Base-by-base conservation (phyloP, 805 yeast genomes). In the Ogataea allantospora region DNA sequence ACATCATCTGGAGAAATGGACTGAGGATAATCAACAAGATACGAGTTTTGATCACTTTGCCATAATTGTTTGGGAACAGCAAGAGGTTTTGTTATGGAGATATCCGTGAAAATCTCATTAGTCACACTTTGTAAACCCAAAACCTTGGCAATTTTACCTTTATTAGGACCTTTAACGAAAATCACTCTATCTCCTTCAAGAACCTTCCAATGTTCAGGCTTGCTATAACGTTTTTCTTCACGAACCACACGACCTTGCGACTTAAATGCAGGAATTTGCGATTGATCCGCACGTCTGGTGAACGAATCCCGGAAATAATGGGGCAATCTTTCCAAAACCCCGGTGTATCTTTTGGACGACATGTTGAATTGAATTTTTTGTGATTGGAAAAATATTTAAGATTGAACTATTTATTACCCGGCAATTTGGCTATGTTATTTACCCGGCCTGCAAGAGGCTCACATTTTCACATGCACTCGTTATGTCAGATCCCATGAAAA, bases 171-270 rank as follows among this genome's bases (percentile, higher is more conserved):
- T 35, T 71, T 72, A 18, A 77, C 67, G 17, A 88, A 70, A 55
- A 87, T 74, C 2, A 85, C 95, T 44, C 82, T 68, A 62, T 87
- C 96, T 14, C 95, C 95, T 15, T 77, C 78, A 30, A 80, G 67
- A 47, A 77, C 78, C 31, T 77, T 80, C 68, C 83, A 73, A 30
- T 82, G 72, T 43, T 68, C 67, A 22, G 75, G 66, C 11, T 67
- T 65, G 49, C 71, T 71, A 43, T 45, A 57, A 37, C 55, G 46
- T 28, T 61, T 57, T 10, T 57, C 54, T 28, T 57, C 58, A 3
- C 61, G 60, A 23, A 38, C 20, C 15, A 12, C 66, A 64, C 17
- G 51, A 51, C 18, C 46, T 40, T 9, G 42, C 50, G 32, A 51
- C 52, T 6, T 57, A 47, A 58, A 47, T 2, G 63, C 64, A 6